Evolutionary conservation across 1,284 basidiomycete species (phyloP).

Genomic region (Papiliotrema terrestris): DNA sequence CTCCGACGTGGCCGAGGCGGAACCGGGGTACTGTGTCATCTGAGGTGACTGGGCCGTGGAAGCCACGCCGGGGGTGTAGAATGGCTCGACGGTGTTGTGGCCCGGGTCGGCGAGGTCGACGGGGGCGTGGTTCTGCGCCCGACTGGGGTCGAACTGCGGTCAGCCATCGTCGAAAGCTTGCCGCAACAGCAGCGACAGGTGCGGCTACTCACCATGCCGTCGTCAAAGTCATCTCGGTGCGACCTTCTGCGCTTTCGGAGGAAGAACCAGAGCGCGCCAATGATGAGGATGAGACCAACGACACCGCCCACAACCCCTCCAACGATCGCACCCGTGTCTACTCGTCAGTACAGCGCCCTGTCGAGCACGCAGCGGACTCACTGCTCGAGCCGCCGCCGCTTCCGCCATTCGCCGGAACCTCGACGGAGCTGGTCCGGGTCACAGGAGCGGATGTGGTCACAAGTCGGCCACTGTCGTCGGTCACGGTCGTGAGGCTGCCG

Average conservation of each 20-base stretch:
- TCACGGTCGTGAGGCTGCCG: conserved; percentile 1
- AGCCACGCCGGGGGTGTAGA: conserved; percentile 38
- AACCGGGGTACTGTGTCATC: conserved; percentile 41
- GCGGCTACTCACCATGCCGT: conserved; percentile 43
- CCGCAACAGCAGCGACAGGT: not conserved
- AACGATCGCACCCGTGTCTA: conserved; percentile 44
- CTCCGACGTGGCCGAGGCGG: conserved; percentile 31
- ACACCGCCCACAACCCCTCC: conserved; percentile 49
- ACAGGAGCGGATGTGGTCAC: not conserved
- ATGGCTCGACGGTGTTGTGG: conserved; percentile 39
- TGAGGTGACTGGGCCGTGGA: conserved; percentile 34
- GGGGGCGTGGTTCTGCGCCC: conserved; percentile 34
- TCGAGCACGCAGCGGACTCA: conserved; percentile 3
- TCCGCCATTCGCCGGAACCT: conserved; percentile 2
- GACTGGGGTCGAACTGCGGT: conserved; percentile 40
- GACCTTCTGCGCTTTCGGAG: conserved; percentile 35
- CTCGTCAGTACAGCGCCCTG: not conserved
- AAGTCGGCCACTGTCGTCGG: not conserved
- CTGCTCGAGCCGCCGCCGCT: conserved; percentile 12
- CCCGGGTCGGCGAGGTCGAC: conserved; percentile 40
- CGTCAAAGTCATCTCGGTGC: conserved; percentile 46
- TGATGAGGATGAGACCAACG: conserved; percentile 35
- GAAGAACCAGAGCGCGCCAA: conserved; percentile 38
- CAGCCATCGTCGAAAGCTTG: not conserved
- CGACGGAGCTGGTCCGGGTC: conserved; percentile 6